Base-by-base conservation (phyloP, 2,329 filamentous ascomycete species). In the Podosphaera aphanis region DNA sequence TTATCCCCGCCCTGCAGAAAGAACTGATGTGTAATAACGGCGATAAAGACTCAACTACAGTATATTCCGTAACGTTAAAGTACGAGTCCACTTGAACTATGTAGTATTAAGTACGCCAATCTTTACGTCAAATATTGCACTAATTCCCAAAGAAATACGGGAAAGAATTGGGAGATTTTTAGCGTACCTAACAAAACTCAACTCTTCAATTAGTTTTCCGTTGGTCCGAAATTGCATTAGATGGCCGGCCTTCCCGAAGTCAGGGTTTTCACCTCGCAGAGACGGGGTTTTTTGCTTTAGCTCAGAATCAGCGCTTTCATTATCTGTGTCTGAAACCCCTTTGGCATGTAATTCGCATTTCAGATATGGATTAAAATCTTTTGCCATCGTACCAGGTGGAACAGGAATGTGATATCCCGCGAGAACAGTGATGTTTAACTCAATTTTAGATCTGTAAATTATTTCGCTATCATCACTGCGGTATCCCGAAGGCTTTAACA, bases 341-440 rank as follows among this genome's bases (percentile, higher is more conserved):
- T 68, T 80, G 15, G 86, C 74, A 59, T 92, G 83, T 46, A 94
- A 62, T 58, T 90, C 80, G 50, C 78, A 79, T 58, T 79, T 84
- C 54, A 93, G 71, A 48, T 81, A 73, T 1, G 83, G 83, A 35
- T 75, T 73, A 50, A 90, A 81, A 38, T 61, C 59, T 42, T 56
- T 58, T 43, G 51, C 50, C 3, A 64, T 66, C 35, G 65, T 65
- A 50, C 73, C 68, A 0, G 62, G 58, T 0, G 73, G 82, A 0
- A 90, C 62, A 0, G 82, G 78, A 33, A 92, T 70, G 48, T 80
- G 69, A 58, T 92, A 83, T 1, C 75, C 86, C 5, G 82, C 83
- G 48, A 84, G 69, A 21, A 93, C 62, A 29, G 75, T 79, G 51
- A 93, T 77, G 43, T 64, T 68, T 7, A 93, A 65, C 52, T 80